phyloP scores from a whole-genome alignment of 306 rosid genomes.

The Fragaria nilgerrensis region DNA sequence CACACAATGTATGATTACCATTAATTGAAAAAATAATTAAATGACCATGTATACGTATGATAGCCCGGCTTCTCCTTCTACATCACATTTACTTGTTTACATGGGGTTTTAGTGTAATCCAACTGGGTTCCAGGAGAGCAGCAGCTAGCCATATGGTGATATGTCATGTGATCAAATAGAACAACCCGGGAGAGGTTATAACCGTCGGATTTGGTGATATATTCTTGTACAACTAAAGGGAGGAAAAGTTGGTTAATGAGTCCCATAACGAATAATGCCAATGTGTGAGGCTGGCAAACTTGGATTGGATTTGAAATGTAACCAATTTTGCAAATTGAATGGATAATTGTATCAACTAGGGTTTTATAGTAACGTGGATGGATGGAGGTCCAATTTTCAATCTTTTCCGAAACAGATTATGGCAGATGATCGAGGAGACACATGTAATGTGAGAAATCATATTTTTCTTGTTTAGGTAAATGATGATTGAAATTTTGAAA shows the following conservation, averaged over 20 bases:
- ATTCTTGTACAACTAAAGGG: not conserved
- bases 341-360: not conserved
- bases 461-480: constrained; percentile 14
- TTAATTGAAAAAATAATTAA: too few relatives aligned
- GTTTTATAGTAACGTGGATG: not conserved
- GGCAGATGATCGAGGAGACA: not conserved
- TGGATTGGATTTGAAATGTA: not conserved
- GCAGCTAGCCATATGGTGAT: not conserved
- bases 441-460: not conserved
- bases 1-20: too few relatives aligned
- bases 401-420: not conserved
- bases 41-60: not conserved
- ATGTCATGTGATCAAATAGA: constrained; percentile 31
- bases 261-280: constrained; percentile 2
- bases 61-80: not conserved
- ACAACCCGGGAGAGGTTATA: constrained; percentile 25
- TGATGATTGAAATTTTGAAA: constrained; percentile 19
- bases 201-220: constrained; percentile 18
- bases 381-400: not conserved
- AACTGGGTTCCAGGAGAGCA: constrained; percentile 36
- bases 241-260: not conserved
- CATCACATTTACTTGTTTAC: constrained; percentile 14
- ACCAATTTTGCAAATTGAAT: not conserved
- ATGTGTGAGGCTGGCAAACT: not conserved
- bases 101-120: constrained; percentile 34